Base-by-base conservation (phyloP, 1,284 basidiomycete species). In the Rhodotorula glutinis region DNA sequence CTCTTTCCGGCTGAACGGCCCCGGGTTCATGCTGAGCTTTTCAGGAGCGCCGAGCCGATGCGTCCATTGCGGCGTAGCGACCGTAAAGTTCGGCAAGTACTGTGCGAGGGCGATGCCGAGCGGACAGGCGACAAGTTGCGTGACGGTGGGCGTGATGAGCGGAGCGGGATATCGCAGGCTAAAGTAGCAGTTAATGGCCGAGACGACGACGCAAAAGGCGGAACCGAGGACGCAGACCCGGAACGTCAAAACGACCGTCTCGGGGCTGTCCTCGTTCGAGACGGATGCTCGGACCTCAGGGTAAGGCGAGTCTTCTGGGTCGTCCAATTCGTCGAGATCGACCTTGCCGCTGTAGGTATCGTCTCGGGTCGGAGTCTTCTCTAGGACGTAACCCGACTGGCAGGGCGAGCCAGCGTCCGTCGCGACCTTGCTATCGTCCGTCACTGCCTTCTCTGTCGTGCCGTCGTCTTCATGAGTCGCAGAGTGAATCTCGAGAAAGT, bases 1-100 rank as follows among this genome's bases (percentile, higher is more conserved):
- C 78, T 98, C 95, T 79, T 95, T 95, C 82, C 94, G 92, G 80
- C 96, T 98, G 90, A 94, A 98, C 14, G 93, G 91, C n/a, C 95
- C 92, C 0, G 95, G 94, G 76, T 98, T 98, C 59, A 98, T 81
- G 3, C 89, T 90, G 76, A 93, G 88, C 62, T 87, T 84, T 5
- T 67, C 82, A 10, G 57, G 43, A 1, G 33, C 7, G 60, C 53
- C 71, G 80, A 80, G 72, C 0, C 58, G 49, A 3, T 23, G 79
- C 11, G 83, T 82, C 81, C 82, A 81, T 77, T 83, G 78, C 2
- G 91, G 91, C 14, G 91, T 78, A 3, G 84, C 83, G 79, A 86
- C 92, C 0, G 84, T 85, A n/a, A 81, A 86, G 74, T 92, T 90
- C 5, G 95, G 95, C 41, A 98, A 81, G 9, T 84, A 79, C 77